These are phyloP conservation scores for Ophiosphaerella herpotricha DNA, from an alignment of 2,329 filamentous ascomycete genomes.

Conservation along the genomic window DNA sequence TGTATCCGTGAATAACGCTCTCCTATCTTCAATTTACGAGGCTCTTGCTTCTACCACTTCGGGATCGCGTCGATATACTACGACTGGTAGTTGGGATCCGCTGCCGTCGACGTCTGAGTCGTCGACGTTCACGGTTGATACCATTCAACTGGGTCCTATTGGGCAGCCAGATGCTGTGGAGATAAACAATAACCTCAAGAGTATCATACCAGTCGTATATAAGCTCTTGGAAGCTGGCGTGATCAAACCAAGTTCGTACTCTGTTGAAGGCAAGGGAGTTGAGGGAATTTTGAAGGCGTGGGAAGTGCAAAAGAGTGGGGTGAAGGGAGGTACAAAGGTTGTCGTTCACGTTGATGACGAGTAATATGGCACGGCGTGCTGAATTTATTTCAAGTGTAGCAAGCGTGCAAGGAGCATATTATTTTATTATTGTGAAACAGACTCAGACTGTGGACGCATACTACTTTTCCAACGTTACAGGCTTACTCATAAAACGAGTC, in stretches of 20 bases:
- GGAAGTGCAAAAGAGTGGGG: conserved; percentile 22
- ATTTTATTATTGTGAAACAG: too few relatives aligned
- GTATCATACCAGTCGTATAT: conserved; percentile 18
- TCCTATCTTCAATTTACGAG: conserved; percentile 23
- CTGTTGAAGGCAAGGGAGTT: conserved; percentile 18
- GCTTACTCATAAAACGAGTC: too few relatives aligned
- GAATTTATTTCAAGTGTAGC: too few relatives aligned
- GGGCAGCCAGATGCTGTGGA: conserved; percentile 20
- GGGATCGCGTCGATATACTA: conserved; percentile 18
- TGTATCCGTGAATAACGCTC: conserved; percentile 31
- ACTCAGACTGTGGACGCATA: too few relatives aligned
- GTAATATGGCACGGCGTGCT: not conserved
- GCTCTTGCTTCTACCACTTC: conserved; percentile 27
- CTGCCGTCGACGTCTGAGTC: conserved; percentile 1
- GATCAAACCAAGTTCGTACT: conserved; percentile 15
- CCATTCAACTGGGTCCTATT: conserved; percentile 20
- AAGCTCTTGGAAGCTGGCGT: conserved; percentile 19
- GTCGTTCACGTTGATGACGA: conserved; percentile 17
- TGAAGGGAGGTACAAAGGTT: conserved; percentile 22
- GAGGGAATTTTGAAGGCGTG: conserved; percentile 21
- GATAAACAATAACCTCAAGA: conserved; percentile 15
- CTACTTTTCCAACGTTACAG: too few relatives aligned
- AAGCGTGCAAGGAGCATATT: too few relatives aligned
- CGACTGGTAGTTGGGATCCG: conserved; percentile 20
- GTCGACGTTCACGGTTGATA: not conserved